Conservation (phyloP, 441 rosid genomes). For the Hura crepitans region DNA sequence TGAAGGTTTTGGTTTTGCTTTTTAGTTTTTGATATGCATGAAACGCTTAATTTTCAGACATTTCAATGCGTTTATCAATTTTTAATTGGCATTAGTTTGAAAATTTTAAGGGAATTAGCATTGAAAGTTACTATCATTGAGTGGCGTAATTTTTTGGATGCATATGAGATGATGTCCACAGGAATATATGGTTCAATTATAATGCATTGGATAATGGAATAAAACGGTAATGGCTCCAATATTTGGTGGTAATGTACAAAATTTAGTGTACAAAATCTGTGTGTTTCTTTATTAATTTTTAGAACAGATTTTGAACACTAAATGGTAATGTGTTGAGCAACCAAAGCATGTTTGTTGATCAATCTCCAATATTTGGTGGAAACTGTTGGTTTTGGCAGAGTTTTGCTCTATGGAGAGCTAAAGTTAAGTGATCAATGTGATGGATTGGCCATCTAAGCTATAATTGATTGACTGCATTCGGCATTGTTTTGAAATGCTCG, state of each 20-base stretch:
- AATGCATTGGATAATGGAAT: neutral
- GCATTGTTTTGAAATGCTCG: too few species aligned
- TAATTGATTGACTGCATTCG: too few species aligned
- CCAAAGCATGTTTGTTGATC: neutral
- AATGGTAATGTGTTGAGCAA: too few species aligned
- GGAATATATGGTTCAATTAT: neutral
- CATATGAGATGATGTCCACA: neutral
- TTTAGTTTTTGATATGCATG: conserved; percentile 20
- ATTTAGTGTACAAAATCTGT: neutral
- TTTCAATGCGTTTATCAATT: neutral
- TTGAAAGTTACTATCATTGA: neutral
- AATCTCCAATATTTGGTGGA: neutral
- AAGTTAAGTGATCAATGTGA: too few species aligned
- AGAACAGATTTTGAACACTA: too few species aligned
- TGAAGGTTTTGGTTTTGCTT: conserved; percentile 8
- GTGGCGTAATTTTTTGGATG: neutral
- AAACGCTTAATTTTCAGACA: neutral
- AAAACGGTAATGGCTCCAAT: neutral
- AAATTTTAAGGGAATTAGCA: neutral
- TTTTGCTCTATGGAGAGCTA: too few species aligned
- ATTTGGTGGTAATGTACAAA: neutral
- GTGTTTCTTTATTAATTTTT: neutral
- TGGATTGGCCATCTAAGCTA: too few species aligned
- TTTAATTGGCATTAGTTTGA: neutral
- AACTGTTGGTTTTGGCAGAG: neutral